Conservation (phyloP, 257 asterid genomes). For the Petrea volubilis region DNA sequence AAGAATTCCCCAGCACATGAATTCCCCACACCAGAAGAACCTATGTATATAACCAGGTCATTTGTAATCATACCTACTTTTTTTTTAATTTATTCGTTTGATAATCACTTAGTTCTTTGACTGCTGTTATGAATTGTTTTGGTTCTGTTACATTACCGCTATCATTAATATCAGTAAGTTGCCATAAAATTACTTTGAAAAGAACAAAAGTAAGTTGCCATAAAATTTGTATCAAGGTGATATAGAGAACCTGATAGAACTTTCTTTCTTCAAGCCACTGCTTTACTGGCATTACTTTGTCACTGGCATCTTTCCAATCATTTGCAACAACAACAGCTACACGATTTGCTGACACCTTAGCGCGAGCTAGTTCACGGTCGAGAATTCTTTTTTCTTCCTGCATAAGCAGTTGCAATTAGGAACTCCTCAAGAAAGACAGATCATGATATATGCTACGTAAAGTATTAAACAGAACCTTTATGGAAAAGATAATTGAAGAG, state of each 20-base stretch:
- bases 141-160: constrained; percentile 1
- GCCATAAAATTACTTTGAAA: too few species aligned
- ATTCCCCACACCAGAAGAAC: neutral
- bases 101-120: constrained; percentile 14
- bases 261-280: constrained; percentile 99
- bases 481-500: neutral
- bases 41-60: too few species aligned
- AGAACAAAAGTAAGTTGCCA: neutral
- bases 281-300: constrained; percentile 98
- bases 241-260: constrained; percentile 62
- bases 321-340: constrained; percentile 95
- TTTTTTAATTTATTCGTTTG: neutral
- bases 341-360: constrained; percentile 92
- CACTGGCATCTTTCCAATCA: constrained; percentile 94
- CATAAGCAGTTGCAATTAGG: constrained; percentile 31
- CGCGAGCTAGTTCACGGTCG: constrained; percentile 94
- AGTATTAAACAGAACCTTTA: neutral
- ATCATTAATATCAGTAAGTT: too few species aligned
- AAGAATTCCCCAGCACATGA: neutral
- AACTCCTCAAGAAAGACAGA: constrained; percentile 25
- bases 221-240: constrained; percentile 10
- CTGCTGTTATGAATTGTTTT: neutral
- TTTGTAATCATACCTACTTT: too few species aligned
- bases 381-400: constrained; percentile 90
- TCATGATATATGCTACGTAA: neutral